Percentiles rank a stretch among this genome's conserved stretches.
Conservation (phyloP, 306 rosid species). For the Prosopis cineraria region DNA sequence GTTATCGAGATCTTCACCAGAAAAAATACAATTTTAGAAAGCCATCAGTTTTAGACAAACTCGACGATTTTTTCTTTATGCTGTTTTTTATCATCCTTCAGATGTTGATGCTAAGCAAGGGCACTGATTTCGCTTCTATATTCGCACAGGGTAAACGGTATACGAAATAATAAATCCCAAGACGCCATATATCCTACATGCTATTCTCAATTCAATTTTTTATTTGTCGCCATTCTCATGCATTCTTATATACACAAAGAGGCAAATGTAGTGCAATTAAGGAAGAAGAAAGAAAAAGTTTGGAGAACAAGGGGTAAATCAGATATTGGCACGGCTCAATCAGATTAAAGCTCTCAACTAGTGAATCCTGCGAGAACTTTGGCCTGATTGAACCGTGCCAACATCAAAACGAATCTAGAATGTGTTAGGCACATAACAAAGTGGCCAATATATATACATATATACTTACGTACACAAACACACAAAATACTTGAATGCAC, state of each 20-base stretch:
- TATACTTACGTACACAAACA: neutral
- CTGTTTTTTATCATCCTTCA: neutral
- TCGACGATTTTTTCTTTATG: neutral
- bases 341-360: neutral
- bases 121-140: neutral
- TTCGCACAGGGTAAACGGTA: neutral
- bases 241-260: neutral
- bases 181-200: neutral
- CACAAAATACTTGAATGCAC: neutral
- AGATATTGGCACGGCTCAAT: conserved; percentile 30
- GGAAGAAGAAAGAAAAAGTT: neutral
- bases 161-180: neutral
- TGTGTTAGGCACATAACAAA: neutral
- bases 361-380: neutral
- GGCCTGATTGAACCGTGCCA: conserved; percentile 17
- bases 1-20: neutral
- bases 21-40: neutral
- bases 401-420: neutral
- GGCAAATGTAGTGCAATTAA: neutral
- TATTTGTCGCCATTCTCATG: neutral
- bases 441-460: neutral
- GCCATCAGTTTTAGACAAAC: neutral
- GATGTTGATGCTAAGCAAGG: neutral
- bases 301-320: neutral
- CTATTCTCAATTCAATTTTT: neutral